phyloP scores from a whole-genome alignment of 179 eudicot genomes.

The Spergularia azorica region DNA sequence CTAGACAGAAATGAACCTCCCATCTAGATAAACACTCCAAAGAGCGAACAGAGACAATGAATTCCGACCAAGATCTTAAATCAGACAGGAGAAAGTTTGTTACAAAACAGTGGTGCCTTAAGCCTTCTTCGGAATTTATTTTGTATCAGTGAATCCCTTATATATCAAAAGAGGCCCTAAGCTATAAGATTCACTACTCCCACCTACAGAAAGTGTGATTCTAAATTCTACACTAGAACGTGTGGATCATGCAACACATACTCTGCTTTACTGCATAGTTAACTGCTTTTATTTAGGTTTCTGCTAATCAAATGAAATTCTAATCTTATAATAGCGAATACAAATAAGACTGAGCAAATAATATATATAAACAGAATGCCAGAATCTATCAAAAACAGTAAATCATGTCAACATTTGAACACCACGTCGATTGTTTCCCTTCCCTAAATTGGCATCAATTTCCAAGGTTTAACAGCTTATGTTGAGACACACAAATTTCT shows the following conservation, averaged over 20 bases:
- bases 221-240: not conserved
- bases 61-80: not conserved
- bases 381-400: not conserved
- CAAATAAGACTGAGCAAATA: not conserved
- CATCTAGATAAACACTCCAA: not conserved
- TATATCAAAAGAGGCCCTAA: not conserved
- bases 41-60: not conserved
- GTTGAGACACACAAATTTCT: no score
- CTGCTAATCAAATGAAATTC: not conserved
- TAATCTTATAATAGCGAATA: not conserved
- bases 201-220: not conserved
- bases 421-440: not conserved
- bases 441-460: not conserved
- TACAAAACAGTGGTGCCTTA: no score
- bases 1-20: not conserved
- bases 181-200: not conserved
- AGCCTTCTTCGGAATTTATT: not conserved
- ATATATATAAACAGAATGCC: not conserved
- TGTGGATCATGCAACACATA: constrained; percentile 8
- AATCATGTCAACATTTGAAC: not conserved
- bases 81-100: not conserved
- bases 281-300: not conserved
- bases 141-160: no score
- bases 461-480: not conserved
- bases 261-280: not conserved